These are phyloP conservation scores for Gremmenia infestans DNA, from an alignment of 2,329 filamentous ascomycete genomes.

Conservation along the genomic window DNA sequence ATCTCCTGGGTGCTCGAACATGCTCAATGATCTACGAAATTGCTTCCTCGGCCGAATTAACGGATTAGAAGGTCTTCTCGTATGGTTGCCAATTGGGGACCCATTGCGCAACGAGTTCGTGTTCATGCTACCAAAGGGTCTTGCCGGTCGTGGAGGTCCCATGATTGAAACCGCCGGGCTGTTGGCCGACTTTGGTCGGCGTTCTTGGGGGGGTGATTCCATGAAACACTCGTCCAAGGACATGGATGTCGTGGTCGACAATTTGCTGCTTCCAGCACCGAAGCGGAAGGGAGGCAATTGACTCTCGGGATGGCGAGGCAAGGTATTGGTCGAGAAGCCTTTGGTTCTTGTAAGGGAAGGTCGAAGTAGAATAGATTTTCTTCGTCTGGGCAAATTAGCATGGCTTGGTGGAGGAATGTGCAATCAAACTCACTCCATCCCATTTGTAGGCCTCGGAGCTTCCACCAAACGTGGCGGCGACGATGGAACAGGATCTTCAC, in stretches of 20 bases:
- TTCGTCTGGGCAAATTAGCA: conserved; percentile 45
- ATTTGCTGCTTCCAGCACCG: conserved; percentile 47
- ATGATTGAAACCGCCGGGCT: conserved; percentile 52
- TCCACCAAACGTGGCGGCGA: conserved; percentile 49
- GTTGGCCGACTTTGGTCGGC: conserved; percentile 54
- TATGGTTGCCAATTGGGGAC: conserved; percentile 67
- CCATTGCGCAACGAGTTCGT: conserved; percentile 59
- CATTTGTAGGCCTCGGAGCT: conserved; percentile 40
- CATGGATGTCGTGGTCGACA: conserved; percentile 51
- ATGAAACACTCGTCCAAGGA: conserved; percentile 75
- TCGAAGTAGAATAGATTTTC: conserved; percentile 63
- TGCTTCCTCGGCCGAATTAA: conserved; percentile 77
- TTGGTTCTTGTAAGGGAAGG: conserved; percentile 73
- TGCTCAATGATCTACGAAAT: conserved; percentile 88
- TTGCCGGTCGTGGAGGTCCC: conserved; percentile 57
- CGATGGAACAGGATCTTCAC: conserved; percentile 47
- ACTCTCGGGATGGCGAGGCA: conserved; percentile 58
- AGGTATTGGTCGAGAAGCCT: conserved; percentile 62
- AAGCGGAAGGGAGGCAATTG: conserved; percentile 74
- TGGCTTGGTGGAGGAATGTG: conserved; percentile 14
- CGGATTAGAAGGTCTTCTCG: conserved; percentile 68
- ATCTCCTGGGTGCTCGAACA: conserved; percentile 92
- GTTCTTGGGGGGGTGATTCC: conserved; percentile 71
- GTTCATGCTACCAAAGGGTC: conserved; percentile 57
- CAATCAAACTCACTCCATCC: conserved; percentile 47